Percentiles rank a stretch among this genome's conserved stretches.
Conservation (phyloP, 805 yeast genomes). For the Candida suzukii region DNA sequence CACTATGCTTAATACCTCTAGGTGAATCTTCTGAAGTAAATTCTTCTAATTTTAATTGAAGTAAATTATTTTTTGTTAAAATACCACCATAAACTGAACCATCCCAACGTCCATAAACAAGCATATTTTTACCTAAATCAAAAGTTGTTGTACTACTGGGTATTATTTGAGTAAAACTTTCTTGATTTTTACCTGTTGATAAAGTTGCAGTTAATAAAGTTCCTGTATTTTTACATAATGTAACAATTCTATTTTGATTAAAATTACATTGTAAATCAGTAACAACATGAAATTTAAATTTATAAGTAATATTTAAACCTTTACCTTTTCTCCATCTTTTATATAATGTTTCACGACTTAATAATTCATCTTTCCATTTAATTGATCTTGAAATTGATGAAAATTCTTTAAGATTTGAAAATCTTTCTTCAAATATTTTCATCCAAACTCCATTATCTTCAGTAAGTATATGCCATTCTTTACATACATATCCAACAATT, state of each 20-base stretch:
- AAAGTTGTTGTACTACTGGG: conserved; percentile 26
- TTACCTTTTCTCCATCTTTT: conserved; percentile 34
- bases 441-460: conserved; percentile 42
- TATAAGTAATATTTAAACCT: conserved; percentile 15
- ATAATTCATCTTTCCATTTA: conserved; percentile 42
- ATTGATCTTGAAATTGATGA: conserved; percentile 36
- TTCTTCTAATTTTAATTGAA: not conserved
- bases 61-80: conserved; percentile 2
- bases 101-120: conserved; percentile 28
- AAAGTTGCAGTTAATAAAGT: conserved; percentile 15
- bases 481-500: conserved; percentile 37
- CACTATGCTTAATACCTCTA: conserved; percentile 8
- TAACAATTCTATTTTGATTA: conserved; percentile 13
- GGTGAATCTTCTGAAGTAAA: not conserved
- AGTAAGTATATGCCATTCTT: conserved; percentile 37
- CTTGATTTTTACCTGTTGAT: conserved; percentile 16
- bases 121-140: conserved; percentile 17
- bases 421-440: conserved; percentile 33
- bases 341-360: conserved; percentile 27
- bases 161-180: conserved; percentile 11
- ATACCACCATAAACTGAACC: conserved; percentile 20
- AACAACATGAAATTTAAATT: conserved; percentile 10
- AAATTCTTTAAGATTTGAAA: conserved; percentile 29
- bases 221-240: conserved; percentile 20
- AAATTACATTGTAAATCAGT: conserved; percentile 23